A percentile compares a stretch with the other conserved stretches of the same genome.
Evolutionary conservation across 495 filamentous ascomycete species (phyloP).

Genomic region (Aspergillus conjunctus): DNA sequence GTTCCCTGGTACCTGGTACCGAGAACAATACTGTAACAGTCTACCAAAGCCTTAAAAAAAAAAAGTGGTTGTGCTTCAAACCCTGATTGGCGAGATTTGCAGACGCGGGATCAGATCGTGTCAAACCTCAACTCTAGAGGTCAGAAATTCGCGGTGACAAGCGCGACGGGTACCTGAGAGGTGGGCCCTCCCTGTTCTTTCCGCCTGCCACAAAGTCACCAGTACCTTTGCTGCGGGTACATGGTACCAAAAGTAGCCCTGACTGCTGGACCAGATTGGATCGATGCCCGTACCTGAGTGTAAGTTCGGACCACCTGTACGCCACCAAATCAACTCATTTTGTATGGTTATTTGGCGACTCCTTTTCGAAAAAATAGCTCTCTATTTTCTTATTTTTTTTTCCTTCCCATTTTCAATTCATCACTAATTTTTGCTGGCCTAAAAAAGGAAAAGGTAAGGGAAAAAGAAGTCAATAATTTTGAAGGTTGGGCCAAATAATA

Average conservation of each 20-base stretch:
- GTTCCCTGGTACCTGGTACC: conserved; percentile 10
- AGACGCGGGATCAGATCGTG: conserved; percentile 6
- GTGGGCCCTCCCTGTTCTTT: conserved; percentile 25
- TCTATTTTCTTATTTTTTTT: background rate
- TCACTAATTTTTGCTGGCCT: background rate
- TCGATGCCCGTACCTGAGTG: background rate
- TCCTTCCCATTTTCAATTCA: background rate
- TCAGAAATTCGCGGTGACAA: conserved; percentile 19
- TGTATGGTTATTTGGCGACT: background rate
- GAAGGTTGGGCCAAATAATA: background rate
- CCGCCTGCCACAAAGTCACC: conserved; percentile 21
- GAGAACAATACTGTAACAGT: background rate
- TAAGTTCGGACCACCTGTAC: conserved; percentile 5
- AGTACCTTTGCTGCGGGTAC: conserved; percentile 18
- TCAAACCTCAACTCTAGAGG: conserved; percentile 2
- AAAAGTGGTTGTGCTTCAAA: background rate
- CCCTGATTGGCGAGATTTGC: conserved; percentile 2
- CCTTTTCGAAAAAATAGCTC: background rate
- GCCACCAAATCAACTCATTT: conserved; percentile 2
- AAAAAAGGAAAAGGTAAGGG: background rate
- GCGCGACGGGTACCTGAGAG: conserved; percentile 29
- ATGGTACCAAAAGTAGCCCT: conserved; percentile 6
- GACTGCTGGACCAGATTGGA: conserved; percentile 3
- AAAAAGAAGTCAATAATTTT: background rate
- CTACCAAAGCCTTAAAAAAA: background rate